Percentiles rank a stretch among this genome's conserved stretches.
Conservation (phyloP, 345 rosid genomes). For the Brassica carinata region DNA sequence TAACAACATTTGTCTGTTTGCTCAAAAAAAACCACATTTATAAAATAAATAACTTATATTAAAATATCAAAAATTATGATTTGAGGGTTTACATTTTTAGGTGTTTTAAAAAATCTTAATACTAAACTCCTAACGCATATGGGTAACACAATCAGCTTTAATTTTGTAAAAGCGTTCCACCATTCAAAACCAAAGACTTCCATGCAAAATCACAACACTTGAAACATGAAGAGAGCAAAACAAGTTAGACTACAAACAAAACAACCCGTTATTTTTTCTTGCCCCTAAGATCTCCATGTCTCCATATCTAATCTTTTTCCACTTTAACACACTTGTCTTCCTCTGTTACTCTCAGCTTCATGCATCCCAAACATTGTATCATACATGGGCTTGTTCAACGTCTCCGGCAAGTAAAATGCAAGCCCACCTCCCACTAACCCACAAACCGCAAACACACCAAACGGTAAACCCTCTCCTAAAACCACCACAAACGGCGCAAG, state of each 20-base stretch:
- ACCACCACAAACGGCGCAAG: slow-evolving; percentile 87
- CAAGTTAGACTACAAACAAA: slow-evolving; percentile 17
- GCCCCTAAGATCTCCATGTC: background rate
- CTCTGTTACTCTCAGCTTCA: slow-evolving; percentile 54
- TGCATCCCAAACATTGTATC: slow-evolving; percentile 86
- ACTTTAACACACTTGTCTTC: slow-evolving; percentile 29
- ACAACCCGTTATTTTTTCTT: background rate
- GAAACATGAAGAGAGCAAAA: slow-evolving; percentile 5
- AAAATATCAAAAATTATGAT: background rate
- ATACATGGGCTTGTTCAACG: slow-evolving; percentile 72
- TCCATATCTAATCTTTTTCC: background rate
- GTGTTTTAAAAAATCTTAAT: no score
- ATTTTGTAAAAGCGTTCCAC: background rate
- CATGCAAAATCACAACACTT: slow-evolving; percentile 16
- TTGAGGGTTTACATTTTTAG: no score
- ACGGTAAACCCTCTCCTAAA: slow-evolving; percentile 68
- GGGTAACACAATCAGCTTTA: background rate
- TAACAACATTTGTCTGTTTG: no score
- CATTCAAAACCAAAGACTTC: background rate
- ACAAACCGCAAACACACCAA: slow-evolving; percentile 64
- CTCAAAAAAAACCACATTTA: no score
- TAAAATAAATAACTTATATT: no score
- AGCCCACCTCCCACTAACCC: slow-evolving; percentile 71
- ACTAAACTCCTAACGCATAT: background rate
- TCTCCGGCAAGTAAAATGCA: slow-evolving; percentile 87